Evolutionary conservation across 129 eudicot genomes (phyloP).

Genomic region (Deinandra increscens): DNA sequence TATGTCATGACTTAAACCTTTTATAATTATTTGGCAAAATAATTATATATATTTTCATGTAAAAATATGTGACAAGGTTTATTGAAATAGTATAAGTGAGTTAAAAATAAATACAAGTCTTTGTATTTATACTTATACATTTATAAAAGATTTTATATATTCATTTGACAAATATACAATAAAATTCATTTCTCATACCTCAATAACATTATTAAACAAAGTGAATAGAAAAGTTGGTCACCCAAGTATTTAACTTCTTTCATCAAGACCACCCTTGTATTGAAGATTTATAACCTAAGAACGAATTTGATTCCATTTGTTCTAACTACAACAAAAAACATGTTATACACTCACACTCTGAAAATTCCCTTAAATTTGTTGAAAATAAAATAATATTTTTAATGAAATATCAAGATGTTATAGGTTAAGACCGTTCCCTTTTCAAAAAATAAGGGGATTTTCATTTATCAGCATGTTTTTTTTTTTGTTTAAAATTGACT

Average conservation of each 20-base stretch:
- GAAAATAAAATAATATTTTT: neutral
- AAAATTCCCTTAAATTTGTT: neutral
- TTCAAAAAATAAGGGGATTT: neutral
- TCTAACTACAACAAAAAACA: too few relatives aligned
- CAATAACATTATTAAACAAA: neutral
- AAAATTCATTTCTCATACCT: neutral
- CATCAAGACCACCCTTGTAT: neutral
- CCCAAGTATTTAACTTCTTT: neutral
- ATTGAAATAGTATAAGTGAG: too few relatives aligned
- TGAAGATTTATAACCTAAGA: too few relatives aligned
- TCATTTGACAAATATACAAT: conserved; percentile 20
- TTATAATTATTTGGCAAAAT: too few relatives aligned
- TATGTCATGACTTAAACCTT: too few relatives aligned
- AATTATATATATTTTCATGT: too few relatives aligned
- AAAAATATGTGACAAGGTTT: too few relatives aligned
- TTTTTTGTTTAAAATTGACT: neutral
- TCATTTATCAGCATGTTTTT: neutral
- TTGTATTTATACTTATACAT: too few relatives aligned
- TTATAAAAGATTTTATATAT: too few relatives aligned
- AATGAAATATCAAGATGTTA: neutral
- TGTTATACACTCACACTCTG: too few relatives aligned
- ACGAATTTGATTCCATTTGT: too few relatives aligned
- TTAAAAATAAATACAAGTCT: too few relatives aligned
- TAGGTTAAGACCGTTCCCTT: neutral
- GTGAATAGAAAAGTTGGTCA: neutral